These are phyloP conservation scores for Chaetomium cochliodes DNA, from an alignment of 495 filamentous ascomycete species.

Conservation along the genomic window DNA sequence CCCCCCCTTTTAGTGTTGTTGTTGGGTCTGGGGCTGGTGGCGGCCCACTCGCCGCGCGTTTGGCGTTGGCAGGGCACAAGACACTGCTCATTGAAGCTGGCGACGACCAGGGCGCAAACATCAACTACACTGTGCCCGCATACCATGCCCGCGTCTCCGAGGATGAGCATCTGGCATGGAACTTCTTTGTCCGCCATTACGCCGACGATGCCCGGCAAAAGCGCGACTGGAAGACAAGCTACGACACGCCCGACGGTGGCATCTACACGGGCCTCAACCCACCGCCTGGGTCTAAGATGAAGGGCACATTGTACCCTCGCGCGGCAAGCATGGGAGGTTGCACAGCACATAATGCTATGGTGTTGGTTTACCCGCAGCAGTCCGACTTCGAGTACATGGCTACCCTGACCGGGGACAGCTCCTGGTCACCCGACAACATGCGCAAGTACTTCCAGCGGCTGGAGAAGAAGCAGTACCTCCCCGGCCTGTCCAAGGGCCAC, in stretches of 20 bases:
- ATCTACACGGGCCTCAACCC: constrained; percentile 41
- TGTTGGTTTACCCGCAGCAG: constrained; percentile 43
- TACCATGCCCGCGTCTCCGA: constrained; percentile 30
- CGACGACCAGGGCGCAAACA: constrained; percentile 47
- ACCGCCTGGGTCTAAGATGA: constrained; percentile 43
- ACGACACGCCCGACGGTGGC: constrained; percentile 35
- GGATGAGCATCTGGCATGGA: constrained; percentile 43
- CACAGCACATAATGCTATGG: constrained; percentile 50
- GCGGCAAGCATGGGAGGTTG: constrained; percentile 51
- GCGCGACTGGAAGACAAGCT: constrained; percentile 46
- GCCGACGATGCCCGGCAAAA: constrained; percentile 35
- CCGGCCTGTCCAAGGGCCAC: constrained; percentile 47
- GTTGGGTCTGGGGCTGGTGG: constrained; percentile 65
- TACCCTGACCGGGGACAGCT: constrained; percentile 48
- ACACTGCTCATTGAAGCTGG: constrained; percentile 62
- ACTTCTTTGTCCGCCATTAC: constrained; percentile 50
- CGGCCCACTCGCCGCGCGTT: constrained; percentile 57
- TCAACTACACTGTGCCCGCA: constrained; percentile 33
- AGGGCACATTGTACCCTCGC: constrained; percentile 53
- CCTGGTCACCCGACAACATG: constrained; percentile 52
- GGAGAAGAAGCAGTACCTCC: constrained; percentile 56
- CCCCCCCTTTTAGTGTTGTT: too few relatives aligned
- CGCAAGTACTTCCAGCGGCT: constrained; percentile 48
- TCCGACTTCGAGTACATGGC: constrained; percentile 49
- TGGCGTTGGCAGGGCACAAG: constrained; percentile 59